Base-by-base conservation (phyloP, 176 grass and related monocot genomes). In the Oryza meyeriana region DNA sequence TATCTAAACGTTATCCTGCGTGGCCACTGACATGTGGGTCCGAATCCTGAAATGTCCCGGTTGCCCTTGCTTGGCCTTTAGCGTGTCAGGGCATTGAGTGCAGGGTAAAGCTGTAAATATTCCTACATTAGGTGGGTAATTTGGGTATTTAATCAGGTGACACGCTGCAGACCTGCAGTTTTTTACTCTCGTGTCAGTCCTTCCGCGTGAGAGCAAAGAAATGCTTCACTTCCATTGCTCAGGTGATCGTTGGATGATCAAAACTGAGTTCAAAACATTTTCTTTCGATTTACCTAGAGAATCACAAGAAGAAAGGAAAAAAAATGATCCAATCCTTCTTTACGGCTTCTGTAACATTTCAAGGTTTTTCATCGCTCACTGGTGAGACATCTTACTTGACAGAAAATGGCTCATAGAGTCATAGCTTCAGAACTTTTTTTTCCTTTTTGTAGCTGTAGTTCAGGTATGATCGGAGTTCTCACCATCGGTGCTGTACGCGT, bases 1-100 rank as follows among this genome's bases (percentile, higher is more conserved):
- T 79, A 34, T 58, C 44, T 61, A 8, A 16, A 79, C 8, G 44
- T 10, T 65, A 20, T 76, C 71, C 64, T 18, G 81, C 71, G 66
- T 91, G 81, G 72, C 2, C 1, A 30, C 35, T 8, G 81, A 68
- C 44, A 3, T 0, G 35, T 25, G 17, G 81, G 61, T 17, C 62
- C 3, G 0, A 0, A 0, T 0, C 0, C 0, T 0, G 3, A 68
- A 88, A 88, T 66, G 59, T 1, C 75, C 0, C 0, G 0, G 0
- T 11, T 74, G 0, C 16, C 75, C 75, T 57, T 12, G 0, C 12
- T 79, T 88, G 86, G 34, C 74, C 1, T 20, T 26, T 67, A 66
- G 67, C 12, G 38, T 2, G 0, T 4, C 4, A 14, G n/a, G 3
- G 4, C 2, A 26, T 0, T 34, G 12, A 13, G 18, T 2, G 0